Percentiles rank a stretch among this genome's conserved stretches.
Conservation (phyloP, 2,329 filamentous ascomycete genomes). For the Xylaria sp. region DNA sequence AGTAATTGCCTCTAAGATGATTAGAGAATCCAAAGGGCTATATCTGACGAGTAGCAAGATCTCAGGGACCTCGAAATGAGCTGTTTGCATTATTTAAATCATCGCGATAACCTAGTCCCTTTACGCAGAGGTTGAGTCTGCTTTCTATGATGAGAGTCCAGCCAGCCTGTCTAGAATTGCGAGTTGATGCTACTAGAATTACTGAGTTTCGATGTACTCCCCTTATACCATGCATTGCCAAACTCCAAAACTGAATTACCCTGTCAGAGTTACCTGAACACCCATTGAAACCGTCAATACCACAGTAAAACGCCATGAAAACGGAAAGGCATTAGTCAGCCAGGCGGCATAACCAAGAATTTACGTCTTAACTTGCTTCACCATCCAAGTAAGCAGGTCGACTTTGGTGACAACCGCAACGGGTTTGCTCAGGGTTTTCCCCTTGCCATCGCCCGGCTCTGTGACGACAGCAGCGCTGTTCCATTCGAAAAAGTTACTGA, state of each 20-base stretch:
- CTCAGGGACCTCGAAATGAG: background rate
- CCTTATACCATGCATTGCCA: conserved; percentile 3
- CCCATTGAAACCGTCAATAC: conserved; percentile 10
- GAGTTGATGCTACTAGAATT: conserved; percentile 40
- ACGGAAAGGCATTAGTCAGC: background rate
- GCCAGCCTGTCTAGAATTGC: conserved; percentile 34
- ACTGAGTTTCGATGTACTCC: conserved; percentile 14
- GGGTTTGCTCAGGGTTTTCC: conserved; percentile 72
- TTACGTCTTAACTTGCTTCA: conserved; percentile 66
- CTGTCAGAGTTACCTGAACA: conserved; percentile 19
- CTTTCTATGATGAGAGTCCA: conserved; percentile 21
- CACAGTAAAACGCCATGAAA: conserved; percentile 5
- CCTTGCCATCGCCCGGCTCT: conserved; percentile 70
- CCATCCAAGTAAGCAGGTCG: conserved; percentile 91
- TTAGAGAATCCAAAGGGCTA: background rate
- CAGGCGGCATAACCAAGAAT: background rate
- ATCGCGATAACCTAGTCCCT: conserved; percentile 20
- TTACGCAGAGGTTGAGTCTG: conserved; percentile 52
- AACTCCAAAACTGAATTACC: conserved; percentile 28
- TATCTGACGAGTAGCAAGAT: background rate
- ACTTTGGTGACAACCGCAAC: conserved; percentile 96
- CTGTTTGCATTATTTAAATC: conserved; percentile 17
- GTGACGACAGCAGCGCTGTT: conserved; percentile 96
- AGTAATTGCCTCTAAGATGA: background rate
- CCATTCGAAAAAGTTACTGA: conserved; percentile 97